Percentiles rank a stretch among this genome's conserved stretches.
These are phyloP conservation scores for Euptelea pleiosperma DNA, from an alignment of 164 flowering plant genomes.

Conservation along the genomic window DNA sequence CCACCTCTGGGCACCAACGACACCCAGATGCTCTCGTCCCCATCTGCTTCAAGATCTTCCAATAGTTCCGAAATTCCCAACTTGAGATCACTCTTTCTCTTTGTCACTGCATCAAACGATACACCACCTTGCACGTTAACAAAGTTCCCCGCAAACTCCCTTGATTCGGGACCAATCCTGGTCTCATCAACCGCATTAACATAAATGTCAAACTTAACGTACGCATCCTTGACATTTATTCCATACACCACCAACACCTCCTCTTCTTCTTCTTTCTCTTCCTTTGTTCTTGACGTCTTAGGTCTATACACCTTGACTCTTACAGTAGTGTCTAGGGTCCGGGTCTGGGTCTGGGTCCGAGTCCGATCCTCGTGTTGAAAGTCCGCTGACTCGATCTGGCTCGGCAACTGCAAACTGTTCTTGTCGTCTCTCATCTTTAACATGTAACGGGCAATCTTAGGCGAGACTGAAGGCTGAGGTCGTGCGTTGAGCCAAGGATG, in stretches of 20 bases:
- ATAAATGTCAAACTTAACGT: slow-evolving; percentile 29
- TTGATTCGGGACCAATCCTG: slow-evolving; percentile 17
- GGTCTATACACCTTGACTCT: slow-evolving; percentile 14
- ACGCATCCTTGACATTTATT: slow-evolving; percentile 23
- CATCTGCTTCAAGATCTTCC: slow-evolving; percentile 29
- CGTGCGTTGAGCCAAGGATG: slow-evolving; percentile 28
- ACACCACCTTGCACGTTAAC: slow-evolving; percentile 23
- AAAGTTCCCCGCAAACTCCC: slow-evolving; percentile 33
- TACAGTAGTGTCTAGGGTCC: slow-evolving; percentile 15
- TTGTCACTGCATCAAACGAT: slow-evolving; percentile 13
- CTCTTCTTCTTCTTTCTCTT: slow-evolving; percentile 10
- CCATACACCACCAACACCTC: slow-evolving; percentile 18
- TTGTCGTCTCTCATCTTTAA: slow-evolving; percentile 15
- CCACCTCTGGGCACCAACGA: slow-evolving; percentile 26
- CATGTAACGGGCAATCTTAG: slow-evolving; percentile 21
- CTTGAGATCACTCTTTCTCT: slow-evolving; percentile 20
- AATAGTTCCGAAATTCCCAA: slow-evolving; percentile 29
- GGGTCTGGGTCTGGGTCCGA: no score
- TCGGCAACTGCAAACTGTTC: not conserved
- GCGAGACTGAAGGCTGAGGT: slow-evolving; percentile 26
- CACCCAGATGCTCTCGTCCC: slow-evolving; percentile 30
- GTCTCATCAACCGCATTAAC: slow-evolving; percentile 23
- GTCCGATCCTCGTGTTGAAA: slow-evolving; percentile 22
- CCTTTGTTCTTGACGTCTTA: slow-evolving; percentile 7
- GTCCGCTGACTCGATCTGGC: not conserved